A percentile compares a stretch with the other conserved stretches of the same genome.
Conservation (phyloP, 73 alveolate species). For the Tetrahymena thermophila region DNA sequence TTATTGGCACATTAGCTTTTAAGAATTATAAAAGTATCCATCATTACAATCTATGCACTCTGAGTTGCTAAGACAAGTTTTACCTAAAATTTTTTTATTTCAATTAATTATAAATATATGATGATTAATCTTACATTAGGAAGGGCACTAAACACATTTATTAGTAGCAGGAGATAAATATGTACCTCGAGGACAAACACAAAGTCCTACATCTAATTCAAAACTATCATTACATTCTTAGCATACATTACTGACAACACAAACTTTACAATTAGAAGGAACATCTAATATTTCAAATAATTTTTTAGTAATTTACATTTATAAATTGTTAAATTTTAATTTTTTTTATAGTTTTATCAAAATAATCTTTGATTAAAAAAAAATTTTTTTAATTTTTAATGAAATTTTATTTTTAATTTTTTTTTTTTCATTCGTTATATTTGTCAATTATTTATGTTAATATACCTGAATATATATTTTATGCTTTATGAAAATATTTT, state of each 20-base stretch:
- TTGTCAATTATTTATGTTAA: too few species aligned
- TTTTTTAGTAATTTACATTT: too few species aligned
- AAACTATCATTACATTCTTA: not conserved
- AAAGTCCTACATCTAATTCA: not conserved
- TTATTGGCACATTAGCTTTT: not conserved
- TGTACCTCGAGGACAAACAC: not conserved
- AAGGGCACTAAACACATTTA: not conserved
- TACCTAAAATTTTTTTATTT: not conserved
- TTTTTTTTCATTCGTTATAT: too few species aligned
- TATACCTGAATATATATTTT: too few species aligned
- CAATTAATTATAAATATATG: too few species aligned
- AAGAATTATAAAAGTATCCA: not conserved
- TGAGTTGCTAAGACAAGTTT: not conserved
- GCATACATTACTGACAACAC: not conserved
- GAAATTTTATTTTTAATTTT: too few species aligned
- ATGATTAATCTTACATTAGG: not conserved
- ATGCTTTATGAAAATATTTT: not conserved
- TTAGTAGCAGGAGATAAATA: not conserved
- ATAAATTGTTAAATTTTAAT: too few species aligned
- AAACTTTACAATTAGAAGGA: not conserved
- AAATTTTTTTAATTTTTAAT: too few species aligned
- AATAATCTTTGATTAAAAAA: too few species aligned
- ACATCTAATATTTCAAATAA: not conserved
- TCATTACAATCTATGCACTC: not conserved
- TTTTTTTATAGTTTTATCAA: too few species aligned